Evolutionary conservation across 2,329 filamentous ascomycete species (phyloP).

Genomic region (Tolypocladium amazonense): DNA sequence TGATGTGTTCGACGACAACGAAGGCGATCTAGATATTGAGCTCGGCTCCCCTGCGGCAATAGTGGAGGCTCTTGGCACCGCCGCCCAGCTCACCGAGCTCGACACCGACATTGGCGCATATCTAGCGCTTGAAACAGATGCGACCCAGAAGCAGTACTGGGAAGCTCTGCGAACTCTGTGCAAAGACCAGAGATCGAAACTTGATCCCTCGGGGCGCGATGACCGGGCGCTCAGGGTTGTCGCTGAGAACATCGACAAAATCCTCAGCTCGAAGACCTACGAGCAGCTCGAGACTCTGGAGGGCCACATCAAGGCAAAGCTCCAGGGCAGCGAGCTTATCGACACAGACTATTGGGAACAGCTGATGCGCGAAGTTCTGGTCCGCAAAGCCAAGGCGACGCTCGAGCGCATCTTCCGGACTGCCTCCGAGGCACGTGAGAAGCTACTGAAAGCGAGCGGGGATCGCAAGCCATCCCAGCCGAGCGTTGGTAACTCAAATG

Average conservation of each 20-base stretch:
- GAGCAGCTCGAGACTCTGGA: constrained; percentile 83
- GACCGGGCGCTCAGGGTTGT: constrained; percentile 74
- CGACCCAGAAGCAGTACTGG: constrained; percentile 81
- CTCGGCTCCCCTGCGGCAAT: constrained; percentile 73
- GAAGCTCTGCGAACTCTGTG: constrained; percentile 80
- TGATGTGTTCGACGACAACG: constrained; percentile 77
- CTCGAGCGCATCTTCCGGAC: constrained; percentile 67
- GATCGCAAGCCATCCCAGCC: not conserved
- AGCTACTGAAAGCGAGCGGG: constrained; percentile 51
- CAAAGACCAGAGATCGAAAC: constrained; percentile 59
- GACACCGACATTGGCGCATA: constrained; percentile 77
- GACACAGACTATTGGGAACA: constrained; percentile 98
- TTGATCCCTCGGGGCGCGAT: constrained; percentile 49
- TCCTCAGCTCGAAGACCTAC: constrained; percentile 75
- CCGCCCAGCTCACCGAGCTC: constrained; percentile 60
- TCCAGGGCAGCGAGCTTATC: constrained; percentile 81
- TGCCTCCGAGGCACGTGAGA: constrained; percentile 60
- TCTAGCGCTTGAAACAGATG: constrained; percentile 67
- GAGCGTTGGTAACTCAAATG: not conserved
- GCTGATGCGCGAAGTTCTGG: constrained; percentile 68
- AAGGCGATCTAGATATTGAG: constrained; percentile 60
- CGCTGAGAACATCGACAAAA: constrained; percentile 74
- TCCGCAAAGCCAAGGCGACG: constrained; percentile 88
- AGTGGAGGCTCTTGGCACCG: constrained; percentile 55
- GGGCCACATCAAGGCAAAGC: constrained; percentile 74